phyloP scores from a whole-genome alignment of 768 basidiomycete species.

The Mycena amicta region DNA sequence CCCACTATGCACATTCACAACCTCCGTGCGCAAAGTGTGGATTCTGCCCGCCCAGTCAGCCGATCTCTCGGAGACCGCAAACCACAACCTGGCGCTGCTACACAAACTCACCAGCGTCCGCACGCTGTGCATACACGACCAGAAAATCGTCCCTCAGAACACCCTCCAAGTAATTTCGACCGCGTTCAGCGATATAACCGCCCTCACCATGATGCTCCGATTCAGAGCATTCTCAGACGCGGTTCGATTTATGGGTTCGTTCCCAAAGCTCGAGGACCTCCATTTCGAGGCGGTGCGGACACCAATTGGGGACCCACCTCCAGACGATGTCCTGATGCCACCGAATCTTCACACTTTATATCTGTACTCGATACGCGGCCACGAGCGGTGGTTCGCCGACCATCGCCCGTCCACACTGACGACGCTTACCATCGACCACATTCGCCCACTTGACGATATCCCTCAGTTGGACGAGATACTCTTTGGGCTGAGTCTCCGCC shows the following conservation, averaged over 20 bases:
- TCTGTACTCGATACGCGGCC: conserved; percentile 6
- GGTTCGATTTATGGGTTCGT: conserved; percentile 7
- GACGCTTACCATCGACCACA: conserved; percentile 1
- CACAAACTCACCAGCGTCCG: conserved; percentile 2
- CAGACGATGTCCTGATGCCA: background rate
- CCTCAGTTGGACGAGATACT: conserved; percentile 10
- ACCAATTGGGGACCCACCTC: conserved; percentile 4
- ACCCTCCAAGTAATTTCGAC: conserved; percentile 5
- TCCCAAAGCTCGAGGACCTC: conserved; percentile 9
- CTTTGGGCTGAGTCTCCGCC: conserved; percentile 3
- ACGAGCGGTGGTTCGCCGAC: conserved; percentile 18
- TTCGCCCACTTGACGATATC: conserved; percentile 13
- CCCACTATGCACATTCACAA: conserved; percentile 12
- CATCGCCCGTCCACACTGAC: conserved; percentile 2
- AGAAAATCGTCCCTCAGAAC: conserved; percentile 4
- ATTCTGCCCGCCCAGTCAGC: conserved; percentile 4
- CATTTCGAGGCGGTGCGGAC: conserved; percentile 11
- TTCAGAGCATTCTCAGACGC: conserved; percentile 6
- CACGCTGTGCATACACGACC: conserved; percentile 14
- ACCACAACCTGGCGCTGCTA: conserved; percentile 6
- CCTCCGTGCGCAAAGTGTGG: conserved; percentile 16
- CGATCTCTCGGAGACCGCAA: background rate
- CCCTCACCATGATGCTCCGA: conserved; percentile 10
- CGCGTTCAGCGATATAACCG: conserved; percentile 11
- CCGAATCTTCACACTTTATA: conserved; percentile 1